Base-by-base conservation (phyloP, 176 grass and related monocot genomes). In the Elymus sibiricus region DNA sequence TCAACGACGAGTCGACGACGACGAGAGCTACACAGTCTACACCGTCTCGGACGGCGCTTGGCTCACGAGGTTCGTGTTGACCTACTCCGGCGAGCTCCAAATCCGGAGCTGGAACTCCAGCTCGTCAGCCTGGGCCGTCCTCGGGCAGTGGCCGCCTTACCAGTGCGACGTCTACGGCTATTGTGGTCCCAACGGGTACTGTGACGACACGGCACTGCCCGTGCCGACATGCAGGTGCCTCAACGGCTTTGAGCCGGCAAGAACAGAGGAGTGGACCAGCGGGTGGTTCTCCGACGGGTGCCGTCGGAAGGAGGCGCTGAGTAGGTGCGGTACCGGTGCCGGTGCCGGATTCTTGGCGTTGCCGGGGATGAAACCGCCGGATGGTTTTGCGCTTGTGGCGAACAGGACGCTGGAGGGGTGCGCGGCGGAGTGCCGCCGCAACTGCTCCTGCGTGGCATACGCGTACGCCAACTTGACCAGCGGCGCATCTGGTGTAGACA, bases 391-490 rank as follows among this genome's bases (percentile, higher is more conserved):
- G 16, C 43, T 22, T 10, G 77, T 81, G 3, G 11, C 46, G 34
- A 94, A 77, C 38, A 42, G 74, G 21, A 91, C 47, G 26, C 63
- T 43, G 2, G 69, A 91, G 26, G 58, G 47, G 80, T 83, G 81
- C 38, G 65, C 68, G 53, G 79, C 78, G 44, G 64, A 82, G 83
- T 94, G 89, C 70, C 11, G 29, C 11, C 21, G 49, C 14, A 74
- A 94, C 75, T 94, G 89, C 73, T 94, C 92, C 0, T 91, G 92
- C 5, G 43, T 80, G 31, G 92, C 89, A 44, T 94, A 91, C 42
- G 68, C 92, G 0, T 86, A 86, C 0, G 67, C 77, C 0, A 80
- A 60, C 34, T 22, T 86, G 5, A 80, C 1, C 38, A 26, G 26
- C 28, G 78, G 62, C 56, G 37, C 2, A 7, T 35, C 53, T 1